A percentile compares a stretch with the other conserved stretches of the same genome.
Evolutionary conservation across 345 rosid genomes (phyloP).

Genomic region (Citrus reticulata): DNA sequence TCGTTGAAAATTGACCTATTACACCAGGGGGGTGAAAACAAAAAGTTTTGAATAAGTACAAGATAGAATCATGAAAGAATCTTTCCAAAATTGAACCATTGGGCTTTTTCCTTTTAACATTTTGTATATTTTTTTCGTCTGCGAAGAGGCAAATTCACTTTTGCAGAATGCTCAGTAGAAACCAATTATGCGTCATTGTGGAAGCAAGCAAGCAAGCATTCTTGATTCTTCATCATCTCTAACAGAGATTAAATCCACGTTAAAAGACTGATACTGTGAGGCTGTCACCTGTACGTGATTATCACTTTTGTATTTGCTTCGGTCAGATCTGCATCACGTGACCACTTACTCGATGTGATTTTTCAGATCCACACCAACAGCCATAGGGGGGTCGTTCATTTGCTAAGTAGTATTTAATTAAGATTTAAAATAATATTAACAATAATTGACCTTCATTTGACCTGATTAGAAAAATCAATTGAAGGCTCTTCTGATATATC

Average conservation of each 20-base stretch:
- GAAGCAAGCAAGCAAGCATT: not conserved
- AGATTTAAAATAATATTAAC: too few relatives aligned
- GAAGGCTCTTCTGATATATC: too few relatives aligned
- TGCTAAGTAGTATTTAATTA: too few relatives aligned
- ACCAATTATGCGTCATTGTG: not conserved
- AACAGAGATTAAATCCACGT: too few relatives aligned
- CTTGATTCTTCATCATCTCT: too few relatives aligned
- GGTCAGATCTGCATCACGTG: conserved; percentile 9
- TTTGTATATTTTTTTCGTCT: not conserved
- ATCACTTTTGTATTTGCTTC: not conserved
- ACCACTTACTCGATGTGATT: not conserved
- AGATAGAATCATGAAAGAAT: not conserved
- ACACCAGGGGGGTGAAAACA: too few relatives aligned
- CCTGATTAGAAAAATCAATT: too few relatives aligned
- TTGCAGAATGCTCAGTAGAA: not conserved
- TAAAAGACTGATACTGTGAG: too few relatives aligned
- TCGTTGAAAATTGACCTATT: not conserved
- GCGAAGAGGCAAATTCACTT: not conserved
- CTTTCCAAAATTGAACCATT: not conserved
- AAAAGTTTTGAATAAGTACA: too few relatives aligned
- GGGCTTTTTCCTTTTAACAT: not conserved
- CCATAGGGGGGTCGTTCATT: too few relatives aligned
- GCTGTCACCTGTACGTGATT: not conserved
- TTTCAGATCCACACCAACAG: not conserved
- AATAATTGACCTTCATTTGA: too few relatives aligned